phyloP scores from a whole-genome alignment of 139 green algal genomes.

The Chlamydomonas sp. region DNA sequence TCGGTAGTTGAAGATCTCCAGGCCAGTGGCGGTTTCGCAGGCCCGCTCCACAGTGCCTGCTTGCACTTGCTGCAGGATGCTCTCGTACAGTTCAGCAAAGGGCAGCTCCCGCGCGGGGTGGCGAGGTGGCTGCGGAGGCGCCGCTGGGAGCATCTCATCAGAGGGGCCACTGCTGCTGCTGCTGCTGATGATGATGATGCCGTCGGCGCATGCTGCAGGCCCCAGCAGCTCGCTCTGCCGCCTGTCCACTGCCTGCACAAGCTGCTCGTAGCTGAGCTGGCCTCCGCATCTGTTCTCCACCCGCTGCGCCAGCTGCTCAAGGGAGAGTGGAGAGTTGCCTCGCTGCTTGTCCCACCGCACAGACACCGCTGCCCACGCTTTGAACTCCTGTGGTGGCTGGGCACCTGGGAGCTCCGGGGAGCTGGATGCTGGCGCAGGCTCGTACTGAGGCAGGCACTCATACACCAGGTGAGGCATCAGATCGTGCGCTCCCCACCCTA shows the following conservation, averaged over 20 bases:
- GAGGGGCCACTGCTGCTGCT: background rate
- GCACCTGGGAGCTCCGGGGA: background rate
- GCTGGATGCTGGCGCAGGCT: background rate
- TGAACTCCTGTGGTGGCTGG: background rate
- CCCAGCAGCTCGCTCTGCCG: no score
- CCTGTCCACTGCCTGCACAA: background rate
- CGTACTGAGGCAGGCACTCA: background rate
- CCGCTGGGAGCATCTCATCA: background rate
- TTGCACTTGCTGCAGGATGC: background rate
- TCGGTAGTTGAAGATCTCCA: background rate
- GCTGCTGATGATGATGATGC: no score
- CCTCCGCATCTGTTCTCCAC: background rate
- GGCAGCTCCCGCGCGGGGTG: constrained; percentile 11
- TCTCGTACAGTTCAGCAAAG: constrained; percentile 21
- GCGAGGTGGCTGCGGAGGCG: no score
- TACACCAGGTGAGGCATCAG: background rate
- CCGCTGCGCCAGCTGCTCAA: background rate
- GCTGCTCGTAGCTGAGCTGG: background rate
- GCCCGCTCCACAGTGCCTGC: background rate
- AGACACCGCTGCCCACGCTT: constrained; percentile 1
- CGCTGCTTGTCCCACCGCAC: constrained; percentile 28
- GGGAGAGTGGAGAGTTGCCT: constrained; percentile 7
- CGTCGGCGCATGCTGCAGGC: background rate
- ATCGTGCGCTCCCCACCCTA: background rate
- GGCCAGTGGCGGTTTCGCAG: background rate